phyloP scores from a whole-genome alignment of 2,329 filamentous ascomycete genomes.

The Daldinia sp. region DNA sequence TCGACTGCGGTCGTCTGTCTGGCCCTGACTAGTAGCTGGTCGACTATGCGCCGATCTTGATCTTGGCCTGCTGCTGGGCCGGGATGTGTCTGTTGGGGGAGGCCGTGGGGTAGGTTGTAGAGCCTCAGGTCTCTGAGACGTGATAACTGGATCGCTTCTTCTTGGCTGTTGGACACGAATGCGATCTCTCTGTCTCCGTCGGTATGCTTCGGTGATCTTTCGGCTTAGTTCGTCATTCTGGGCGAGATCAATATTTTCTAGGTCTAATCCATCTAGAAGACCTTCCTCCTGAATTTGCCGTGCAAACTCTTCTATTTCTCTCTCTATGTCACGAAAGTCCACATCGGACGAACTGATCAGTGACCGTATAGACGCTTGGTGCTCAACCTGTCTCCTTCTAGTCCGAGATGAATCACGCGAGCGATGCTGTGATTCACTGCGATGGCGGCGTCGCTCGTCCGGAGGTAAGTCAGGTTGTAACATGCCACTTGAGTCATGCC shows the following conservation, averaged over 20 bases:
- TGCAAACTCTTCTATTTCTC: slow-evolving; percentile 90
- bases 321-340: slow-evolving; percentile 82
- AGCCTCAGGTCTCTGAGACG: slow-evolving; percentile 54
- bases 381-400: slow-evolving; percentile 75
- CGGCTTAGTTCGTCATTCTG: slow-evolving; percentile 93
- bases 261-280: slow-evolving; percentile 85
- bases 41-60: slow-evolving; percentile 50
- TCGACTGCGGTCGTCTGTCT: slow-evolving; percentile 63
- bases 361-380: slow-evolving; percentile 89
- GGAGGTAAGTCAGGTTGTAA: slow-evolving; percentile 55
- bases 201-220: slow-evolving; percentile 89
- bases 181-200: slow-evolving; percentile 77
- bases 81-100: slow-evolving; percentile 43
- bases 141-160: slow-evolving; percentile 58
- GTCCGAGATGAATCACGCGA: slow-evolving; percentile 55
- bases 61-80: slow-evolving; percentile 48
- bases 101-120: slow-evolving; percentile 47
- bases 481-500: slow-evolving; percentile 54
- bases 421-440: slow-evolving; percentile 61
- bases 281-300: slow-evolving; percentile 91
- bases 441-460: slow-evolving; percentile 54
- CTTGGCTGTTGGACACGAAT: slow-evolving; percentile 57
- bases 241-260: slow-evolving; percentile 85
- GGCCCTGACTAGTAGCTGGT: slow-evolving; percentile 55
- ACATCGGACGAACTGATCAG: slow-evolving; percentile 84